Base-by-base conservation (phyloP, 1,139 yeast genomes). In the Taphrina confusa region DNA sequence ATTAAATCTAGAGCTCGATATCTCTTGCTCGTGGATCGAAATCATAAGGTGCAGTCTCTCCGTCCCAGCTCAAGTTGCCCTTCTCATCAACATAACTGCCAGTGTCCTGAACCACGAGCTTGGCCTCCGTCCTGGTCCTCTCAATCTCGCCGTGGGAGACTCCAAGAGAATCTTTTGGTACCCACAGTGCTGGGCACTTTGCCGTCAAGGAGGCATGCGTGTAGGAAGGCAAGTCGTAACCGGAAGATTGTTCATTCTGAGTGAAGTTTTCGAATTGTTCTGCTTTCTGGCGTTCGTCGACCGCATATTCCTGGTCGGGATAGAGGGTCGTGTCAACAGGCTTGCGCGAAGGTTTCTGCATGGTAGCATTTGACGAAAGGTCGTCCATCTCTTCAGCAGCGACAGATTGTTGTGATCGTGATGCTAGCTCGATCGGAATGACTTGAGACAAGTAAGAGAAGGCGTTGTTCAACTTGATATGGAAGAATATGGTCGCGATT, bases 141-240 rank as follows among this genome's bases (percentile, higher is more conserved):
- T 77, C 79, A 11, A 86, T 80, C 67, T 87, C 83, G 18, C 69
- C 71, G 1, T 78, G 73, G 2, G 95, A 84, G 69, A 88, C 79
- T 0, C 97, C 97, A 78, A 82, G 80, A 5, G 87, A 83, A 73
- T 92, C 98, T 62, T 78, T 77, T 5, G 97, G 95, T 66, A 92
- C 81, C 98, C 98, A 92, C 20, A 92, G 75, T 25, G 78, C 76
- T 3, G 96, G 95, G 66, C 84, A 80, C 40, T 76, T 73, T 0
- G 83, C 84, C 20, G 80, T 75, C 8, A 84, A 82, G 1, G 87
- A 85, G 1, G 97, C 97, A 66, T 81, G 80, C 67, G 82, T 80
- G 73, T 84, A 92, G 39, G 33, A 22, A 12, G 50, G 45, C 60
- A 62, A 37, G 40, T 25, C 42, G 25, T 37, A 5, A 18, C 42